Evolutionary conservation across 2,329 filamentous ascomycete species (phyloP), one percentile per base, ranked within the genome.

Genomic region (Colletotrichum sp.): DNA sequence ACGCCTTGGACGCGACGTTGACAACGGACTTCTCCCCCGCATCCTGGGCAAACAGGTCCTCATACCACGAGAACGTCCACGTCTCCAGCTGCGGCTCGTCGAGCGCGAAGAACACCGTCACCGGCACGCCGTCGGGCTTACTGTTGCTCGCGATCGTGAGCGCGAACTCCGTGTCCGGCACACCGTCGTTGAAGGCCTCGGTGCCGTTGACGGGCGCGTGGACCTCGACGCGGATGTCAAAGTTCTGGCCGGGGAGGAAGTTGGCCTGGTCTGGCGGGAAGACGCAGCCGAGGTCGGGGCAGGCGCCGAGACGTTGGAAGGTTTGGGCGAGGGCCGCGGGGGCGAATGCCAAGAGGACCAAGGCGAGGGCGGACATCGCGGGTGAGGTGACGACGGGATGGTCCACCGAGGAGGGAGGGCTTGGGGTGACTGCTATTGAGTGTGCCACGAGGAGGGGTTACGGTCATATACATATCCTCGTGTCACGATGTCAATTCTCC

Each of bases 11-110:
- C 5, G 94, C 93, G 66, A 97, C 95, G 76, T 95, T 94, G 84
- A 97, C 95, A 18, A 95, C 81, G 0, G 93, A 94, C 6, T 93
- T 90, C 32, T 89, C 92, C 16, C 90, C 86, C 4, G 91, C 92
- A 79, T 96, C 94, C 80, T 92, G 86, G 28, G 95, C 95, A 81
- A 95, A 97, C 22, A 95, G 89, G 80, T 97, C 94, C 87, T 96
- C 95, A 80, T 91, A 96, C 94, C 94, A 97, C 18, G 89, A 89
- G 82, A 97, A 97, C 78, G 92, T 90, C 95, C 95, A 97, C 76
- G 88, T 93, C 88, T 97, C 95, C 12, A 97, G 86, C 82, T 91
- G 85, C n/a, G 95, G 93, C 82, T 96, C 94, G n/a, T 96, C 94
- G 28, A 94, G 81, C 22, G 88, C 87, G 86, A 97, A 96, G 85